A percentile compares a stretch with the other conserved stretches of the same genome.
These are phyloP conservation scores for Corynespora cassiicola DNA, from an alignment of 2,329 filamentous ascomycete genomes.

Conservation along the genomic window DNA sequence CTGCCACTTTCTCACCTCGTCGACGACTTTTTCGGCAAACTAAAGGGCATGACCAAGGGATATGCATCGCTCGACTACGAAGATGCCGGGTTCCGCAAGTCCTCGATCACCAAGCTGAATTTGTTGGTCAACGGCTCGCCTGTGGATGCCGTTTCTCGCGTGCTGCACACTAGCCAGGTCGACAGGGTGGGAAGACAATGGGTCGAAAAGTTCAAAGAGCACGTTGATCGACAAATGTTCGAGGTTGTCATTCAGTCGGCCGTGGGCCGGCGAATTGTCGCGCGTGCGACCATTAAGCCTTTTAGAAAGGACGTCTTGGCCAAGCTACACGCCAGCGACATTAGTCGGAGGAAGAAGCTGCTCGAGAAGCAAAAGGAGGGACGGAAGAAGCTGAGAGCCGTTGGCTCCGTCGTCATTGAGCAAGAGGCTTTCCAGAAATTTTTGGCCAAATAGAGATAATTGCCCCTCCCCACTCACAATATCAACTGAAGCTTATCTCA, in stretches of 20 bases:
- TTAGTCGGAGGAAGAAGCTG: slow-evolving; percentile 81
- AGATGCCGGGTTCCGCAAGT: slow-evolving; percentile 84
- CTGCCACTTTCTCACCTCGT: slow-evolving; percentile 88
- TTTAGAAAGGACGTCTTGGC: slow-evolving; percentile 94
- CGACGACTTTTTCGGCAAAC: slow-evolving; percentile 95
- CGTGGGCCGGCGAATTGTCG: slow-evolving; percentile 81
- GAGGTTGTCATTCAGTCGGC: slow-evolving; percentile 95
- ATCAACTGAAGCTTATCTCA: too few relatives aligned
- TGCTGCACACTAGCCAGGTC: slow-evolving; percentile 83
- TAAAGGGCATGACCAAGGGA: slow-evolving; percentile 92
- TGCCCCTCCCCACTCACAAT: too few relatives aligned
- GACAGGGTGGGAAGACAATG: slow-evolving; percentile 82
- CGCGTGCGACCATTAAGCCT: slow-evolving; percentile 92
- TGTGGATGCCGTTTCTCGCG: slow-evolving; percentile 91
- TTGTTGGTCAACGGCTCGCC: slow-evolving; percentile 91
- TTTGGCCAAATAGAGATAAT: slow-evolving; percentile 68
- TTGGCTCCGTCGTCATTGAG: slow-evolving; percentile 93
- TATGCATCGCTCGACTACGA: slow-evolving; percentile 98
- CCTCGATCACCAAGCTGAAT: slow-evolving; percentile 86
- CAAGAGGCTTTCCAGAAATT: slow-evolving; percentile 96
- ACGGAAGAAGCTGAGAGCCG: slow-evolving; percentile 81
- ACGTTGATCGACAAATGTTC: slow-evolving; percentile 96
- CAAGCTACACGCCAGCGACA: slow-evolving; percentile 91
- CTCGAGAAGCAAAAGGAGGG: slow-evolving; percentile 98
- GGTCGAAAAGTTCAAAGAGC: slow-evolving; percentile 96